Evolutionary conservation across 2,329 filamentous ascomycete genomes (phyloP), one percentile per base, ranked within the genome.

Genomic region (Penicillium sp.): DNA sequence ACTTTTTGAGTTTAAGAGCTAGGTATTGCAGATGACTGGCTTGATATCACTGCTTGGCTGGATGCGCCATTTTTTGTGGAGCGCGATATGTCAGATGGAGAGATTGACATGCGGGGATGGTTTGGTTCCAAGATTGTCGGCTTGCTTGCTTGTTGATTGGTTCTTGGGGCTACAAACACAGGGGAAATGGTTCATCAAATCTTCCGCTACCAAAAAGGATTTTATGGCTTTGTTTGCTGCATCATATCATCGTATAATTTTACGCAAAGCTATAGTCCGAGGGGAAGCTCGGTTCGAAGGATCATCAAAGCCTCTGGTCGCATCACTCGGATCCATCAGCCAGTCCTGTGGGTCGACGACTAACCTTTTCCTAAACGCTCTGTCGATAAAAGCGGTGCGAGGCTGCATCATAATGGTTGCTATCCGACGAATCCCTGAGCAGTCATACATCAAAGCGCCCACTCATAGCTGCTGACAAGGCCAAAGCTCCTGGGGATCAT

Each of bases 1-100:
- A 37, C 21, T 26, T 37, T 62, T 64, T 60, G 55, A 53, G 54
- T 66, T 60, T 56, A 22, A 52, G 27, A 47, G 56, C 57, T 55
- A 57, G 33, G 29, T 53, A 52, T 59, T 65, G 62, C 64, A 64
- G 62, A 56, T 62, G 61, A 63, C 60, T 51, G 39, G 52, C 37
- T 26, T 49, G 52, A 57, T 58, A 46, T 56, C 52, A 54, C 42
- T 29, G 31, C 31, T 31, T 33, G 35, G 16, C 35, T 19, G 45
- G 29, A 31, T 54, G 50, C 50, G 55, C 31, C 43, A 60, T 51
- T 54, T 57, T 48, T 51, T 44, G 54, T 46, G 45, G 53, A 46
- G 29, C 51, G 44, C 52, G 49, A 58, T 57, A 52, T 58, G 60
- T 60, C 57, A 60, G 57, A 60, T 60, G 55, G 29, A 35, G 27